These are phyloP conservation scores for Yamadazyma olivae DNA, from an alignment of 805 yeast genomes.

Conservation along the genomic window DNA sequence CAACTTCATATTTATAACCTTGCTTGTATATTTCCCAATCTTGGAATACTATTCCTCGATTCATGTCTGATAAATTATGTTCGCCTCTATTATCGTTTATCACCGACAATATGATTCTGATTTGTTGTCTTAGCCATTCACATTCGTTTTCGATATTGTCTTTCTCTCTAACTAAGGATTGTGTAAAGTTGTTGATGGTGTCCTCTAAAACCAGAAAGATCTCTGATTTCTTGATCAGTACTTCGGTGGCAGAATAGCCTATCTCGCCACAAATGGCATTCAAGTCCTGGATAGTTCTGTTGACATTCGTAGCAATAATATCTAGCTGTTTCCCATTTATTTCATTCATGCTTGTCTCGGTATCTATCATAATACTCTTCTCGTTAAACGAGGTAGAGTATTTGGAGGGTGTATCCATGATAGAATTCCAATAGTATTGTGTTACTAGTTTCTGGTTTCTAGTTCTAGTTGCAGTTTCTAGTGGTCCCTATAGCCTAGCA, in stretches of 20 bases:
- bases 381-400: background rate
- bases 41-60: conserved; percentile 32
- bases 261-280: conserved; percentile 48
- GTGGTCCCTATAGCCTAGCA: no score
- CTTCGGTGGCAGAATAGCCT: conserved; percentile 53
- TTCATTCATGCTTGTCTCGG: conserved; percentile 2
- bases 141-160: conserved; percentile 39
- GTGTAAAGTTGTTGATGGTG: conserved; percentile 42
- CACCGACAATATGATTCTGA: conserved; percentile 37
- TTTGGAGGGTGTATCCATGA: conserved; percentile 9
- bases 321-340: conserved; percentile 20
- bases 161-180: conserved; percentile 33
- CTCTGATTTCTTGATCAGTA: conserved; percentile 45
- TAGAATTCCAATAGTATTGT: background rate
- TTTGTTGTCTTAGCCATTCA: conserved; percentile 44
- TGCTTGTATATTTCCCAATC: conserved; percentile 21
- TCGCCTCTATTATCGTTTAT: conserved; percentile 34
- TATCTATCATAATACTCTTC: background rate
- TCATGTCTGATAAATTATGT: conserved; percentile 16
- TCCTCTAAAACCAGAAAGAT: conserved; percentile 49
- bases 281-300: conserved; percentile 38
- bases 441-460: background rate
- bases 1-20: conserved; percentile 23
- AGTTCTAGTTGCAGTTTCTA: background rate
- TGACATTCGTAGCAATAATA: conserved; percentile 30